Base-by-base conservation (phyloP, 192 early-diverging fungal genomes). In the Phlyctochytrium planicorne region DNA sequence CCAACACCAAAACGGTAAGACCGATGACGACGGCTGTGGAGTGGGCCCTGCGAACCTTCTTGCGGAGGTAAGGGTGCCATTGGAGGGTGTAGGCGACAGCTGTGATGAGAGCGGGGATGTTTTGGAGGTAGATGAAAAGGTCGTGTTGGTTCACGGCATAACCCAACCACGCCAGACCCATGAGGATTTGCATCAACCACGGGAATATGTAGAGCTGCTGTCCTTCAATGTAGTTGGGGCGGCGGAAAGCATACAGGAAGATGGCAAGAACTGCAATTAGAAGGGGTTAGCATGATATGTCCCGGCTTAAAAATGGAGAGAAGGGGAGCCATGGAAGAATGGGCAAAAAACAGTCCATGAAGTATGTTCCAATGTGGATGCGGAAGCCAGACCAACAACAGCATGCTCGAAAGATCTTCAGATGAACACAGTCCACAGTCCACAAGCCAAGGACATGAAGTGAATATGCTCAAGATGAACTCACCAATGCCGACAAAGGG, bases 31-130 rank as follows among this genome's bases (percentile, higher is more conserved):
- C 59, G 31, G 62, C 30, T 40, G 59, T 61, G 20, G 61, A 59
- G 40, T 69, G 68, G 32, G 61, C 31, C 24, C 30, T 50, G 1
- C 68, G 59, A 31, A 69, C 40, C 24, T 34, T 10, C 34, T 69
- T 69, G 59, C 61, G 61, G 59, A 61, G 61, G 60, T 61, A 69
- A 3, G 68, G 68, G 59, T 69, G 68, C 68, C 68, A 69, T 24
- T 69, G 68, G 1, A 69, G 61, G 10, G 68, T 62, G 25, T 62
- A 59, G 6, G 68, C 17, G n/a, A 69, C n/a, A 53, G 59, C 68
- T n/a, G 34, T 31, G 59, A 69, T 62, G 1, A 50, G 16, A 34
- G 33, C 17, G 20, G 68, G 68, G 52, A 69, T 69, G 1, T 36
- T 16, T 33, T 69, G 59, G 16, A 69, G 59, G 61, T 61, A 69